Conservation (phyloP, 148 eudicot species). For the Rhododendron henanense region DNA sequence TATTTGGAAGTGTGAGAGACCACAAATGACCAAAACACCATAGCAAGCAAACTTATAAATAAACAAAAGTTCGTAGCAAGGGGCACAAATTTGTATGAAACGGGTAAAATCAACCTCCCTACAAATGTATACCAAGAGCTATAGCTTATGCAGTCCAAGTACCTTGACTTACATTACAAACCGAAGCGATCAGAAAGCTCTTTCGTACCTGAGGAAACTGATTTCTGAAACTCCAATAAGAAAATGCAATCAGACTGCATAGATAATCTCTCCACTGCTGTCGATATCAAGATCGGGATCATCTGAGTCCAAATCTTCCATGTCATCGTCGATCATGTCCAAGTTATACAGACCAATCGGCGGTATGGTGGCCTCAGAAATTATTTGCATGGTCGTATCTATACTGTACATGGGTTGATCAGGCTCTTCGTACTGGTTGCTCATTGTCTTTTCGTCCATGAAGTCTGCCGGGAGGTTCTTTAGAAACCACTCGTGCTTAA, state of each 20-base stretch:
- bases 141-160: background rate
- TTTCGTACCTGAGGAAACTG: background rate
- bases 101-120: background rate
- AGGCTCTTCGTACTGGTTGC: slow-evolving; percentile 71
- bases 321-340: slow-evolving; percentile 72
- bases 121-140: background rate
- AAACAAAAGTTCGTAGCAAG: background rate
- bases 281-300: slow-evolving; percentile 58
- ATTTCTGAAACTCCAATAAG: background rate
- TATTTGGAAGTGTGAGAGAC: background rate
- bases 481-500: slow-evolving; percentile 68
- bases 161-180: background rate
- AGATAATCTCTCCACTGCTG: slow-evolving; percentile 85
- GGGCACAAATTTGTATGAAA: background rate
- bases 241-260: slow-evolving; percentile 49
- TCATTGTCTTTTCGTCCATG: slow-evolving; percentile 56
- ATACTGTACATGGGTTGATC: slow-evolving; percentile 85
- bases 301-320: slow-evolving; percentile 72
- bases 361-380: slow-evolving; percentile 85
- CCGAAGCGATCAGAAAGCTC: background rate
- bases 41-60: background rate
- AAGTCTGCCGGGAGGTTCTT: slow-evolving; percentile 76
- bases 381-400: slow-evolving; percentile 70
- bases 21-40: background rate
- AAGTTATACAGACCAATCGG: slow-evolving; percentile 53